A percentile compares a stretch with the other conserved stretches of the same genome.
Evolutionary conservation across 2,329 filamentous ascomycete species (phyloP).

Genomic region (Hymenoscyphus scutula): DNA sequence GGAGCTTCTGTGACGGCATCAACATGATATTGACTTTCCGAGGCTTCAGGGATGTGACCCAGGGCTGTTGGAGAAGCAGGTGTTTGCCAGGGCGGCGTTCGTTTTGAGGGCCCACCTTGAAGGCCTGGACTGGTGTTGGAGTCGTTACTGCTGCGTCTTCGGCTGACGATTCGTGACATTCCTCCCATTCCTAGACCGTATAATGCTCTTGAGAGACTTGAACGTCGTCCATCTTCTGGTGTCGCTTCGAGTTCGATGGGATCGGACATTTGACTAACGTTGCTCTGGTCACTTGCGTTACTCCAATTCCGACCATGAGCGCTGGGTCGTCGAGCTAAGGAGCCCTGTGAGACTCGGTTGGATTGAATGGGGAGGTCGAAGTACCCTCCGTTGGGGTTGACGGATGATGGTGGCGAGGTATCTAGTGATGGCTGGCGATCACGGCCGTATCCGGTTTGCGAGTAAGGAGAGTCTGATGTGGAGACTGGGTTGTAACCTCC

Average conservation of each 20-base stretch:
- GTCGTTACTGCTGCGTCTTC: conserved; percentile 8
- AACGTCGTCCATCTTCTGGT: conserved; percentile 15
- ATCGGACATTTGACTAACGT: conserved; percentile 20
- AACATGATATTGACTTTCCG: conserved; percentile 23
- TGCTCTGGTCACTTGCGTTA: conserved; percentile 24
- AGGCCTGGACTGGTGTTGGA: not conserved
- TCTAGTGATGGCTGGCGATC: conserved; percentile 20
- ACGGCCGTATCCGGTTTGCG: conserved; percentile 11
- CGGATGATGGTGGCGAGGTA: conserved; percentile 19
- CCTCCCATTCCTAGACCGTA: conserved; percentile 36
- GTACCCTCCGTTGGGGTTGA: conserved; percentile 22
- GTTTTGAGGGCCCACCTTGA: conserved; percentile 2
- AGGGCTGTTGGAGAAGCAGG: conserved; percentile 7
- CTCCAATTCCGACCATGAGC: conserved; percentile 29
- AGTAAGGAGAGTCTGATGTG: conserved; percentile 19
- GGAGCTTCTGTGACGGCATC: not conserved
- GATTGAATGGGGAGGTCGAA: conserved; percentile 23
- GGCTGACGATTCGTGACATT: conserved; percentile 28
- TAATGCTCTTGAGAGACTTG: conserved; percentile 16
- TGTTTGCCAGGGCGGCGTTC: not conserved
- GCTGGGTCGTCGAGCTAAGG: conserved; percentile 20
- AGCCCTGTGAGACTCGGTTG: conserved; percentile 20
- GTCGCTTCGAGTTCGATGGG: conserved; percentile 24
- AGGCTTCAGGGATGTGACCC: conserved; percentile 26
- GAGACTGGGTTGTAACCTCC: conserved; percentile 27